These are phyloP conservation scores for Tilletia horrida DNA, from an alignment of 1,284 basidiomycete species.

Conservation along the genomic window DNA sequence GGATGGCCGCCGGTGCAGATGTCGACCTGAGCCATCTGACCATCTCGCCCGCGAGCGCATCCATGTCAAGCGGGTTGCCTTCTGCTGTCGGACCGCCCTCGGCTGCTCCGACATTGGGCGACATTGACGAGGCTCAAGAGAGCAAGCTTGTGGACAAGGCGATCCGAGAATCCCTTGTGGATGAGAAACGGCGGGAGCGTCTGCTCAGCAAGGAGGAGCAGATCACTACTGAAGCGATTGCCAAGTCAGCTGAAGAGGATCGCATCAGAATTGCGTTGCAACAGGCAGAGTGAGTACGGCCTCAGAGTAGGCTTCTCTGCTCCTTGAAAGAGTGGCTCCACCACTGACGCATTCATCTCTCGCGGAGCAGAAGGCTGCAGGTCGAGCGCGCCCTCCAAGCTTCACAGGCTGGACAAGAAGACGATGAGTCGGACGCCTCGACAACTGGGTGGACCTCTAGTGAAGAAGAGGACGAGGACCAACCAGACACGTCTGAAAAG, in stretches of 20 bases:
- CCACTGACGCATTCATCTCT: neutral
- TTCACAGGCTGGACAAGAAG: conserved; percentile 30
- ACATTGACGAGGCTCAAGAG: conserved; percentile 30
- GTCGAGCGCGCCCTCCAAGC: conserved; percentile 17
- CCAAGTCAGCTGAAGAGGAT: conserved; percentile 16
- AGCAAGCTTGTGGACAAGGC: conserved; percentile 32
- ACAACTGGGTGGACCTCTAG: conserved; percentile 59
- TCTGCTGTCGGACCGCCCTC: neutral
- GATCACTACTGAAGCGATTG: conserved; percentile 6
- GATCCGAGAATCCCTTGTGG: conserved; percentile 35
- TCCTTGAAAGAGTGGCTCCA: no score
- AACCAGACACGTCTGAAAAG: conserved; percentile 31
- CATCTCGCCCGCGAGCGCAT: no score
- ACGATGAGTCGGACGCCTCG: conserved; percentile 48
- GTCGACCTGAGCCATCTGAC: no score
- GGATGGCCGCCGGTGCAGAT: neutral
- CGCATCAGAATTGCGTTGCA: neutral
- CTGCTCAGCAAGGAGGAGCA: conserved; percentile 12
- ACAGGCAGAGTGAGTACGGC: conserved; percentile 11
- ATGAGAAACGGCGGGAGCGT: conserved; percentile 24
- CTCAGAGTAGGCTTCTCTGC: conserved; percentile 1
- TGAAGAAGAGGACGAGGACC: conserved; percentile 59
- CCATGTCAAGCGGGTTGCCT: neutral
- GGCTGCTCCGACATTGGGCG: conserved; percentile 25
- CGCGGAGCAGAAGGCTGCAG: neutral